These are phyloP conservation scores for Mucor lusitanicus DNA, from an alignment of 371 early-diverging fungal species.

Conservation along the genomic window DNA sequence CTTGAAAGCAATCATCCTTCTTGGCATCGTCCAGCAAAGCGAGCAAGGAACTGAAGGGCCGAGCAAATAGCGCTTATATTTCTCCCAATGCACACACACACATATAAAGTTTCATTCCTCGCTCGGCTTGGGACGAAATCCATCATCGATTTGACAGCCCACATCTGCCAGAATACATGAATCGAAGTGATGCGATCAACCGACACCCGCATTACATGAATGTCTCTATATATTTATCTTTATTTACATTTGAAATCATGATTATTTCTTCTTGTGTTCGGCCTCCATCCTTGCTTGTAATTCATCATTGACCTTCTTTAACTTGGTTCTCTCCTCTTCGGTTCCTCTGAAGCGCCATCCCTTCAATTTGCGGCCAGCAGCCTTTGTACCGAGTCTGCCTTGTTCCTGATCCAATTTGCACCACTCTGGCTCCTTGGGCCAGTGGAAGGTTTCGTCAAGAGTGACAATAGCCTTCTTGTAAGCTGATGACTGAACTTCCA, in stretches of 20 bases:
- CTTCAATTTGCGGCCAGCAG: constrained; percentile 63
- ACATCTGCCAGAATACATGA: neutral
- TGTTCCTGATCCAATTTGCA: constrained; percentile 41
- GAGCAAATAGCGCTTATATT: neutral
- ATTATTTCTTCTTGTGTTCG: constrained; percentile 11
- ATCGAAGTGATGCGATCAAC: neutral
- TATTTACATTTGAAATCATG: constrained; percentile 12
- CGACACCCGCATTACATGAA: neutral
- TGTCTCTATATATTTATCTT: neutral
- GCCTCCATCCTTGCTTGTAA: constrained; percentile 17
- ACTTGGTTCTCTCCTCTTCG: constrained; percentile 34
- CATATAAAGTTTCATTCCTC: neutral
- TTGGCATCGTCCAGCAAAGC: neutral
- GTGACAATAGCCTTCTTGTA: constrained; percentile 95
- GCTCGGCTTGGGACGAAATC: neutral
- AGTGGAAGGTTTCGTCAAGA: constrained; percentile 76
- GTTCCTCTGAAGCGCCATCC: constrained; percentile 74
- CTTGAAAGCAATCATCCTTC: neutral
- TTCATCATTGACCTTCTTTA: constrained; percentile 31
- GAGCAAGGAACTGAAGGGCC: neutral
- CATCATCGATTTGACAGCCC: neutral
- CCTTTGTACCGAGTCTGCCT: constrained; percentile 59
- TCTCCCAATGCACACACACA: neutral
- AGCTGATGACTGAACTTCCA: constrained; percentile 47
- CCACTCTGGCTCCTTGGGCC: constrained; percentile 71